Evolutionary conservation across 345 rosid genomes (phyloP), one percentile per base, ranked within the genome.

Genomic region (Hibiscus syriacus): DNA sequence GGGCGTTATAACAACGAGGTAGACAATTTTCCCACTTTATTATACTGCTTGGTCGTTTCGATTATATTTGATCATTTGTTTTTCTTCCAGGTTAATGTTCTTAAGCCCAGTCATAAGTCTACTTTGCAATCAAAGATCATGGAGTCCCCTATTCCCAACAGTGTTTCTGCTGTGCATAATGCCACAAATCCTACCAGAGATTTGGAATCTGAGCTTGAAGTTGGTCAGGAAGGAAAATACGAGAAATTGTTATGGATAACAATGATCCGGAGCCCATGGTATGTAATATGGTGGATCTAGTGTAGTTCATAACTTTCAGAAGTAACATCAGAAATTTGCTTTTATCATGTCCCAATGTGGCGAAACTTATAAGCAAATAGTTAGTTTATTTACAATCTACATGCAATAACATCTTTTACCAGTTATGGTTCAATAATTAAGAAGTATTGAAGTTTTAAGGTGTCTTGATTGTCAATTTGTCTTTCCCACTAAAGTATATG

Each of bases 1-100:
- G 99, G 99, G 22, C 98, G 78, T 67, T 95, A 88, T 76, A 95
- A 84, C 85, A 92, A 75, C 67, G 98, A 90, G 88, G 99, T 95
- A 62, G 62, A 14, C 61, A 56, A 25, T 72, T 75, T 26, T 30
- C n/a, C 49, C 66, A 45, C 30, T 64, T 73, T 58, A 26, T n/a
- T 32, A 17, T 27, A 12, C 59, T 3, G 19, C 17, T 23, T 38
- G 1, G 4, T 36, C 30, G 5, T 45, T 26, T 43, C 29, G 58
- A 29, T n/a, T 36, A 45, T 48, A 49, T 64, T 53, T 56, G 4
- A 34, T 22, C n/a, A 19, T 45, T 9, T 27, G 4, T 27, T 43
- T 16, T 60, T 43, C 67, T 72, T 56, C 62, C 78, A 95, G 98
- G 85, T 95, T 64, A 75, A 85, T 76, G 89, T 90, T 78, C 93